Conservation (phyloP, 768 basidiomycete species). For the Boletus rubroflammeus region DNA sequence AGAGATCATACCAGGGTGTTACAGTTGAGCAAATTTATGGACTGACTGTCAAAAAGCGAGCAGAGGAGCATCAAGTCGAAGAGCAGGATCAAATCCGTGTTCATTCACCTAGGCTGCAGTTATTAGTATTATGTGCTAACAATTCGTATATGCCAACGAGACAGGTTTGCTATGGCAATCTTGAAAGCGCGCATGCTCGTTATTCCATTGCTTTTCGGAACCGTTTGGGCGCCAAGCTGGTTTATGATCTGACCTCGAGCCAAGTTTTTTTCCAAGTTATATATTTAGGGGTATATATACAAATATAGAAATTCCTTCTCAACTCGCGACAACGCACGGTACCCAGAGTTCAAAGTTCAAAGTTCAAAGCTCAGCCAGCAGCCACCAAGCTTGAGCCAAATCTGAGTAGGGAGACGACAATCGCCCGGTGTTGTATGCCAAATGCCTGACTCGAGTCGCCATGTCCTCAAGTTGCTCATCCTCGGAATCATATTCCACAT, state of each 20-base stretch:
- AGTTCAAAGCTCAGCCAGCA: background rate
- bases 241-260: too few relatives aligned
- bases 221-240: background rate
- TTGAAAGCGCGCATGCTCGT: background rate
- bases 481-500: slow-evolving; percentile 73
- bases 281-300: background rate
- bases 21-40: too few relatives aligned
- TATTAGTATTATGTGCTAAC: too few relatives aligned
- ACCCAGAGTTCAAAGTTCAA: too few relatives aligned
- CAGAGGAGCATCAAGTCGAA: too few relatives aligned
- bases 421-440: slow-evolving; percentile 1
- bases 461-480: slow-evolving; percentile 45
- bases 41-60: too few relatives aligned
- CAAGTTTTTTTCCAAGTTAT: background rate
- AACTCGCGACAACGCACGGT: background rate
- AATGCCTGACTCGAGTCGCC: slow-evolving; percentile 14
- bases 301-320: background rate
- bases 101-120: too few relatives aligned
- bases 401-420: too few relatives aligned
- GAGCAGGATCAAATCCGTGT: too few relatives aligned
- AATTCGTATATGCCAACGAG: too few relatives aligned
- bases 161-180: background rate
- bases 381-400: too few relatives aligned
- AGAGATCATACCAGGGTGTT: too few relatives aligned
- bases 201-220: background rate